These are phyloP conservation scores for Ilyonectria destructans DNA, from an alignment of 2,329 filamentous ascomycete genomes.

Conservation along the genomic window DNA sequence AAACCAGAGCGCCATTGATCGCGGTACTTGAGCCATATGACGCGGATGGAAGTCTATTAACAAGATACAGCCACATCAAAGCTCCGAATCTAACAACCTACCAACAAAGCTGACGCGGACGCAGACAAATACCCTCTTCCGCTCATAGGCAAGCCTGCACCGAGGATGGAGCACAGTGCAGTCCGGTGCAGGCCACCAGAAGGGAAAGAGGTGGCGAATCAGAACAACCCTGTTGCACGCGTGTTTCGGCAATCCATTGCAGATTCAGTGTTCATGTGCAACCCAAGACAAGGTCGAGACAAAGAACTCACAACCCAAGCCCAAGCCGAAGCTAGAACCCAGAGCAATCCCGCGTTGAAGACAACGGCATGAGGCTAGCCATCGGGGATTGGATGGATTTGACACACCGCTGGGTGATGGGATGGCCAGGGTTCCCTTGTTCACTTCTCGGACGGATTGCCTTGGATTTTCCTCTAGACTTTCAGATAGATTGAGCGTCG, in stretches of 20 bases:
- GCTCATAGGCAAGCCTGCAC: background rate
- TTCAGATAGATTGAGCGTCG: constrained; percentile 24
- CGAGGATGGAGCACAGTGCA: background rate
- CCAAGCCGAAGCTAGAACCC: background rate
- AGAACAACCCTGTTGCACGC: too few relatives aligned
- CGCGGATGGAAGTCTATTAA: background rate
- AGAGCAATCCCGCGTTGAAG: background rate
- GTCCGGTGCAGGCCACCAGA: background rate
- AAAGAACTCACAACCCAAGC: background rate
- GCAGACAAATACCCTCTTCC: background rate
- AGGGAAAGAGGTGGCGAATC: background rate
- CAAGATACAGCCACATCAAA: background rate
- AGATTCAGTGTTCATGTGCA: background rate
- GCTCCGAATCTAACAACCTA: background rate
- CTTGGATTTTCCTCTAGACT: constrained; percentile 11
- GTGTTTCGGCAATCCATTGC: background rate
- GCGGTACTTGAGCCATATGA: background rate
- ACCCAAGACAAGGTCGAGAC: background rate
- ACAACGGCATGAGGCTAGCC: constrained; percentile 4
- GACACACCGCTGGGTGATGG: constrained; percentile 4
- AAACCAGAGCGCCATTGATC: background rate
- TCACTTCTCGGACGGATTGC: background rate
- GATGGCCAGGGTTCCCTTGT: constrained; percentile 23
- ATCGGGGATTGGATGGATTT: constrained; percentile 5
- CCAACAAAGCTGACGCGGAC: background rate